phyloP scores from a whole-genome alignment of 805 yeast species.

The Candida khao-thaluensis region DNA sequence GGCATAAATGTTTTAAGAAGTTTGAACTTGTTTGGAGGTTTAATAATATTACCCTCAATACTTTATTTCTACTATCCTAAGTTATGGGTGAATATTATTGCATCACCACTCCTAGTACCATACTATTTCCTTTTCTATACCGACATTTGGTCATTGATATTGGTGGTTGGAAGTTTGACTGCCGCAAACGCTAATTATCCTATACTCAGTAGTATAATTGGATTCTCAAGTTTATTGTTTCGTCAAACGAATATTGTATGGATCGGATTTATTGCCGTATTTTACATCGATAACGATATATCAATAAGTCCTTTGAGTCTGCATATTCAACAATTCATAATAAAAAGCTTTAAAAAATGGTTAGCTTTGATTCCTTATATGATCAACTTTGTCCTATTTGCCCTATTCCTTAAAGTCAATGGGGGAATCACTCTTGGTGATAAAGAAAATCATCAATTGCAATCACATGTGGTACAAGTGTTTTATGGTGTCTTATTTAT shows the following conservation, averaged over 20 bases:
- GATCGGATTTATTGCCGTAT: conserved; percentile 61
- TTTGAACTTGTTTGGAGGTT: conserved; percentile 68
- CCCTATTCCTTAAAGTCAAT: conserved; percentile 58
- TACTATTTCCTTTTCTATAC: conserved; percentile 84
- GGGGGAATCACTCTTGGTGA: conserved; percentile 93
- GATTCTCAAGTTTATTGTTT: conserved; percentile 65
- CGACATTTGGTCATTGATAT: conserved; percentile 85
- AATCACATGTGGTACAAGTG: conserved; percentile 74
- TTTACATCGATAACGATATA: conserved; percentile 48
- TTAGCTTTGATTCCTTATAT: conserved; percentile 47
- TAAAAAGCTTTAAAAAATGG: conserved; percentile 18
- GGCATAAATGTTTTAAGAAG: conserved; percentile 25
- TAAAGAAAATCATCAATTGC: conserved; percentile 74
- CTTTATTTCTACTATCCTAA: conserved; percentile 21
- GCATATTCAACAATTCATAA: conserved; percentile 1
- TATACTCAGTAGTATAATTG: conserved; percentile 49
- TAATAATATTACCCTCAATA: conserved; percentile 49
- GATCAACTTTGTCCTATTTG: conserved; percentile 53
- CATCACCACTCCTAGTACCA: conserved; percentile 71
- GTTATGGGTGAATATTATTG: conserved; percentile 30
- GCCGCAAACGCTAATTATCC: conserved; percentile 30
- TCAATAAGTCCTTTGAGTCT: background rate
- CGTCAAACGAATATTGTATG: conserved; percentile 93
- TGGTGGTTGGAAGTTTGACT: conserved; percentile 57
- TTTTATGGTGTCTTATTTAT: conserved; percentile 74